Percentiles rank a stretch among this genome's conserved stretches.
Conservation (phyloP, 305 asterid genomes). For the Plantago rigida region DNA sequence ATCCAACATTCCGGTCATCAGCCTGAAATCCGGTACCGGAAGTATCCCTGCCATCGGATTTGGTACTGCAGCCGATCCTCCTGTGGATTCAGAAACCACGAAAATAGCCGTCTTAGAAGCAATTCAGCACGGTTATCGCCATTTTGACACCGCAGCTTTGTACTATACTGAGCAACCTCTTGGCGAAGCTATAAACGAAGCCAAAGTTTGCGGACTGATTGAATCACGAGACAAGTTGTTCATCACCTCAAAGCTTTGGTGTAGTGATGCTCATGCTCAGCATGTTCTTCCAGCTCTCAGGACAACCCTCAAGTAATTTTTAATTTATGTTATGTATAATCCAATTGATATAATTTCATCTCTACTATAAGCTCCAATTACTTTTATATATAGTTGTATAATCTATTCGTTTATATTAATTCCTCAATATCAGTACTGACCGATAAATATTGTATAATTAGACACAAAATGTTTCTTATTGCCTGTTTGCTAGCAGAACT, state of each 20-base stretch:
- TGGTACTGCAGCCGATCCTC: conserved; percentile 57
- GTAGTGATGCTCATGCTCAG: conserved; percentile 48
- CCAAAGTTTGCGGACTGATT: conserved; percentile 34
- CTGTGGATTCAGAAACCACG: conserved; percentile 35
- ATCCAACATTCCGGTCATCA: conserved; percentile 28
- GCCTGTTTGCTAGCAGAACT: too few relatives aligned
- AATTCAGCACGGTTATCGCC: conserved; percentile 51
- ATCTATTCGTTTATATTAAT: background rate
- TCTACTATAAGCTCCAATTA: too few relatives aligned
- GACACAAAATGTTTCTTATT: too few relatives aligned
- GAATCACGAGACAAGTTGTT: conserved; percentile 44
- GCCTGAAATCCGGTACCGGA: conserved; percentile 30
- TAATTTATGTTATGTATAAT: too few relatives aligned
- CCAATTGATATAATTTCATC: too few relatives aligned
- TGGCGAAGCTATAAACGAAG: conserved; percentile 52
- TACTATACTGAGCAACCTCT: conserved; percentile 48
- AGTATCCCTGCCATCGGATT: conserved; percentile 48
- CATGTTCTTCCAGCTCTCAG: conserved; percentile 44
- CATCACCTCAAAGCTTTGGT: conserved; percentile 61
- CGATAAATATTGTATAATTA: too few relatives aligned
- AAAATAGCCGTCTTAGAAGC: conserved; percentile 42
- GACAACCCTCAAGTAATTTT: conserved; percentile 37
- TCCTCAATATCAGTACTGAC: too few relatives aligned
- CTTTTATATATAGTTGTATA: too few relatives aligned
- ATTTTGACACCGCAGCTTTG: conserved; percentile 64